Conservation (phyloP, 108 stramenopile species). For the Nitzschia putrida region DNA sequence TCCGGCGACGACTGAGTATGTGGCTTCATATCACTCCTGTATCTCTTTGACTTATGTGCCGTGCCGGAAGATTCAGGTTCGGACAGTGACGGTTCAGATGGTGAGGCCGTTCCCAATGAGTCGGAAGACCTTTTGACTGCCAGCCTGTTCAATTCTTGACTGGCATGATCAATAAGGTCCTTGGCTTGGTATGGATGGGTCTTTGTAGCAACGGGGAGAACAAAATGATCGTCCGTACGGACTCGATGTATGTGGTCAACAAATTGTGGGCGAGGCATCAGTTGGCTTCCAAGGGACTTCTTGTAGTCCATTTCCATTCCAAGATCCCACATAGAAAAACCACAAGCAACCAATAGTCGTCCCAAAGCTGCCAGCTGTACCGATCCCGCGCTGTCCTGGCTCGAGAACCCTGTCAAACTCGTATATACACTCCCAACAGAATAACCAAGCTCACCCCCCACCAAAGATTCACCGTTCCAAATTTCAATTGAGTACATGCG, state of each 20-base stretch:
- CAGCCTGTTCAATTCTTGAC: background rate
- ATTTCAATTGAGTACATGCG: conserved; percentile 81
- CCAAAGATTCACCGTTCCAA: conserved; percentile 65
- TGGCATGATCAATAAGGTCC: conserved; percentile 2
- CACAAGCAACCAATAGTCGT: conserved; percentile 43
- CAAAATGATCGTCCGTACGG: conserved; percentile 23
- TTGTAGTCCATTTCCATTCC: conserved; percentile 71
- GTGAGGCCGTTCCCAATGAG: too few species aligned
- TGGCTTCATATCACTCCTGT: too few species aligned
- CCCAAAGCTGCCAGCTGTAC: conserved; percentile 78
- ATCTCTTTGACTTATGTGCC: too few species aligned
- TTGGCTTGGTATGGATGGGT: background rate
- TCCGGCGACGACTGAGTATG: too few species aligned
- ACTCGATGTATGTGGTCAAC: conserved; percentile 49
- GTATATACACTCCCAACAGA: conserved; percentile 81
- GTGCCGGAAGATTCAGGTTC: too few species aligned
- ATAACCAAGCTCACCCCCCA: conserved; percentile 84
- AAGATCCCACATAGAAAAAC: conserved; percentile 80
- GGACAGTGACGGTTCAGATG: too few species aligned
- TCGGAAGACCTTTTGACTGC: background rate
- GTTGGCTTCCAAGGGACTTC: conserved; percentile 51
- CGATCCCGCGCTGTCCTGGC: conserved; percentile 69
- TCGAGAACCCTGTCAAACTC: conserved; percentile 78
- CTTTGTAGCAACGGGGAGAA: conserved; percentile 17
- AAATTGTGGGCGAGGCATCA: conserved; percentile 65